Conservation (phyloP, 2,329 filamentous ascomycete genomes). For the Colletotrichum filicis region DNA sequence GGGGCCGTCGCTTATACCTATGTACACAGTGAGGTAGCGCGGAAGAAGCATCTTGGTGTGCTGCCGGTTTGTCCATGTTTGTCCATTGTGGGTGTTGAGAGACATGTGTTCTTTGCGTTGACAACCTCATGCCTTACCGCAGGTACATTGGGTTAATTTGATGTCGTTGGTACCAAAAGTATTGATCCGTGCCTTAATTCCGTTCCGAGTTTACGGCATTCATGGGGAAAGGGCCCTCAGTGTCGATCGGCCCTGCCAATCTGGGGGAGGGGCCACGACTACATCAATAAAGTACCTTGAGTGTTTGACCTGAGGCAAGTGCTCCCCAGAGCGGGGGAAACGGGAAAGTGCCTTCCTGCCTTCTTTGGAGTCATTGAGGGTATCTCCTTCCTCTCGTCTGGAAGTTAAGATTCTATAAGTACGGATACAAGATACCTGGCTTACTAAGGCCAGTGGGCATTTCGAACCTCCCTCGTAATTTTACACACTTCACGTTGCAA, state of each 20-base stretch:
- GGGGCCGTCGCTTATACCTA: constrained; percentile 2
- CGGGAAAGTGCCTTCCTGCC: not conserved
- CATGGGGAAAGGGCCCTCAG: not conserved
- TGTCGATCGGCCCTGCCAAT: constrained; percentile 18
- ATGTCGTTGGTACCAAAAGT: too few relatives aligned
- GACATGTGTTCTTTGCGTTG: not conserved
- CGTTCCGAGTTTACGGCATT: constrained; percentile 1
- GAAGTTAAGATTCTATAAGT: too few relatives aligned
- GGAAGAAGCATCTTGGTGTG: not conserved
- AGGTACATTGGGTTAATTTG: too few relatives aligned
- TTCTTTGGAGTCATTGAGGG: too few relatives aligned
- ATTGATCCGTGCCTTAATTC: not conserved
- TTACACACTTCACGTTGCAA: not conserved
- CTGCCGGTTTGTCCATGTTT: not conserved
- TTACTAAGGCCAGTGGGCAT: not conserved
- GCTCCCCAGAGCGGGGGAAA: not conserved
- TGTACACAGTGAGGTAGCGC: not conserved
- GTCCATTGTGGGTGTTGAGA: not conserved
- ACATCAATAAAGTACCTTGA: too few relatives aligned
- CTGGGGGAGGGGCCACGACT: constrained; percentile 17
- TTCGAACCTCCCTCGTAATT: not conserved
- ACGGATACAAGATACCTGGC: not conserved
- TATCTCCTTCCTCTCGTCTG: not conserved
- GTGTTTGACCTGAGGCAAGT: not conserved
- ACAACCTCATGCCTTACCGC: not conserved